Evolutionary conservation across 768 basidiomycete genomes (phyloP), one percentile per base, ranked within the genome.

Genomic region (Boletus rex-veris): DNA sequence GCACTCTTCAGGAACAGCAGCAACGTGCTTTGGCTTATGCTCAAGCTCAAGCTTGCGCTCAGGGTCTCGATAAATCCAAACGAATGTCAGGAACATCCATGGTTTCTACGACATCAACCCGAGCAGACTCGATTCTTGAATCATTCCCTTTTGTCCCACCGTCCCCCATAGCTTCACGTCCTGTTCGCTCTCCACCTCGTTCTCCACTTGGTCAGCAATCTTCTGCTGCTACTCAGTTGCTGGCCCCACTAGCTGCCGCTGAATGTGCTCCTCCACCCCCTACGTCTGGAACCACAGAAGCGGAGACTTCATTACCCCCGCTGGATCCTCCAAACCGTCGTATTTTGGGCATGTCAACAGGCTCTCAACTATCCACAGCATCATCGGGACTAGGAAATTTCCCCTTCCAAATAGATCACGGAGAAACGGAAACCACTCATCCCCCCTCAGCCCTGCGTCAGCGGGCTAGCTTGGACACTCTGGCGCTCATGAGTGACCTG

Each of bases 131-230:
- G 4, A 90, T 92, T 59, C 77, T 92, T 26, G 90, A 91, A 69
- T 85, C 83, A 14, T 93, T 93, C 77, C 89, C 88, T 35, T 92
- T 93, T 66, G 90, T 93, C 9, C 91, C 91, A 21, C 91, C 91
- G 1, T 91, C 90, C 8, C 91, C 91, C 7, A 91, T 92, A 54
- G 90, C 89, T n/a, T 83, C 88, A 59, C 77, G 86, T 49, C 90
- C 89, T 10, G 74, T 84, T 61, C 77, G 88, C 56, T 84, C 87
- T 4, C 88, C 88, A 6, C 86, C 86, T 36, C 82, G 83, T 52
- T 90, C 89, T 10, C 88, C 90, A 8, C 74, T 88, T 18, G 76
- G 72, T 26, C 82, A 86, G 67, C 84, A 86, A 56, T 73, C 77
- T 18, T 78, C 80, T 55, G 70, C 68, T 33, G 62, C 62, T 31